Evolutionary conservation across 306 rosid species (phyloP).

Genomic region (Pueraria montana): DNA sequence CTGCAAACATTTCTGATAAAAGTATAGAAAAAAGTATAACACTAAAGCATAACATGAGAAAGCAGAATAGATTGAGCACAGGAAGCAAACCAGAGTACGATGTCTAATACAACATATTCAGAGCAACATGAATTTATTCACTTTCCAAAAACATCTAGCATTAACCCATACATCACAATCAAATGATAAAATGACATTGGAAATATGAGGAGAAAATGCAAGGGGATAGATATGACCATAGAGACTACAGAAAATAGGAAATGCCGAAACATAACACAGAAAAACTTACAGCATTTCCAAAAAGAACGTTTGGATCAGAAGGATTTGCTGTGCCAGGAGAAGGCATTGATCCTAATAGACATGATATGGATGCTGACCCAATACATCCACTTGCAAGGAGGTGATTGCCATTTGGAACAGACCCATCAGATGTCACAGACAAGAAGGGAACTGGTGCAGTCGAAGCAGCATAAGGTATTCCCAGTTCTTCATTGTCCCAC

Average conservation of each 20-base stretch:
- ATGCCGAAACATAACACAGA: neutral
- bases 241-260: neutral
- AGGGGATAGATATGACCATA: neutral
- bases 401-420: conserved; percentile 28
- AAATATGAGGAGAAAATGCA: neutral
- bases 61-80: neutral
- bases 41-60: neutral
- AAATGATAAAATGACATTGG: neutral
- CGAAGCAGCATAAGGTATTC: conserved; percentile 34
- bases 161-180: neutral
- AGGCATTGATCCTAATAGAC: too few relatives aligned
- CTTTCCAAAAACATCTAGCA: conserved; percentile 9
- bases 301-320: conserved; percentile 26
- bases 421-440: conserved; percentile 1
- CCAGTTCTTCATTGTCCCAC: conserved; percentile 65
- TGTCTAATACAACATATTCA: neutral
- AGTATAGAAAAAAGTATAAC: neutral
- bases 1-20: neutral
- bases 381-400: conserved; percentile 7
- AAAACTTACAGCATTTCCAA: neutral
- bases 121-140: neutral
- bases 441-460: conserved; percentile 33
- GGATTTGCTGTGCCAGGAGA: conserved; percentile 24
- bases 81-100: neutral
- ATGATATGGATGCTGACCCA: conserved; percentile 39